phyloP scores from a whole-genome alignment of 345 rosid species.

The Lagerstroemia speciosa region DNA sequence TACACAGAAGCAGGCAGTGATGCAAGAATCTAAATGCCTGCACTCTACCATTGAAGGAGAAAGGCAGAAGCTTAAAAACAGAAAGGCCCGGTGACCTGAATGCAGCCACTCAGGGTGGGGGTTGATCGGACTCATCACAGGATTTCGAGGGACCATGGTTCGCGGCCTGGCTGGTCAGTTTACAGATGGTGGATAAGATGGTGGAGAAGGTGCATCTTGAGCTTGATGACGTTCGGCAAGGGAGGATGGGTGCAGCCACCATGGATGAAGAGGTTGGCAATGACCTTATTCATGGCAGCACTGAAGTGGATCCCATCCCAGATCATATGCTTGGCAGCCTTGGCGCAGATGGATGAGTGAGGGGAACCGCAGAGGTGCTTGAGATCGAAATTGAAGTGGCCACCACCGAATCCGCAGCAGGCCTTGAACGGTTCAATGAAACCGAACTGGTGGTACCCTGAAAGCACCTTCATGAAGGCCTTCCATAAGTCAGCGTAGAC shows the following conservation, averaged over 20 bases:
- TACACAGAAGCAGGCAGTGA: no score
- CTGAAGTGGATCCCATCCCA: conserved; percentile 52
- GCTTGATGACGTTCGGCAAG: conserved; percentile 6
- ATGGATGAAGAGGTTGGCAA: conserved; percentile 23
- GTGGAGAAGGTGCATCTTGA: neutral
- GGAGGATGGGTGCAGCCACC: conserved; percentile 27
- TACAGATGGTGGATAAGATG: neutral
- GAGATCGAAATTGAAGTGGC: conserved; percentile 26
- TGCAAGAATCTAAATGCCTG: neutral
- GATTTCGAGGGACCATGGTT: neutral
- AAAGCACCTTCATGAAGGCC: conserved; percentile 23
- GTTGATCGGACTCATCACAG: neutral
- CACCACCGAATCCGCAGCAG: conserved; percentile 35
- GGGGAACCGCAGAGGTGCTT: conserved; percentile 23
- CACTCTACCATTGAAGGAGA: neutral
- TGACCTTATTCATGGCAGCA: conserved; percentile 22
- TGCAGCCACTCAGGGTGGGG: neutral
- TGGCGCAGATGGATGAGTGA: conserved; percentile 15
- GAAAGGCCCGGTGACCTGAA: neutral
- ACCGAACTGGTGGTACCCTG: conserved; percentile 8
- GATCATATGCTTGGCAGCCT: conserved; percentile 14
- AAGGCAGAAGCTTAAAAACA: neutral
- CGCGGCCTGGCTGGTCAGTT: neutral
- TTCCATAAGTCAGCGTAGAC: conserved; percentile 27
- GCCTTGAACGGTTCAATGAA: conserved; percentile 27